Base-by-base conservation (phyloP, 2,329 filamentous ascomycete species). In the Penicillium sp. region DNA sequence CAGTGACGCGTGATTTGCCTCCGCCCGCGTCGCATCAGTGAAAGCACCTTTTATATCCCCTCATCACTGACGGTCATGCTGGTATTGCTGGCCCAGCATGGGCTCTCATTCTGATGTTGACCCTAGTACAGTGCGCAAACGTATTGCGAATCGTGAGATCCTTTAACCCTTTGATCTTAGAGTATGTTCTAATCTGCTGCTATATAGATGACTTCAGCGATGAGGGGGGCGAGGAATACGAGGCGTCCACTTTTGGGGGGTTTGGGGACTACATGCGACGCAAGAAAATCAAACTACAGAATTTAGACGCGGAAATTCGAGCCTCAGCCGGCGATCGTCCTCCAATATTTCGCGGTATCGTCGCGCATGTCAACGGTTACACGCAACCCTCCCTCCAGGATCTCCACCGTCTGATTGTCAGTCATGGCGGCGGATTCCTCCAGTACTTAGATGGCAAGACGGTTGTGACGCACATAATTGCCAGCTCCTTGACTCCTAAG, bases 231-330 rank as follows among this genome's bases (percentile, higher is more conserved):
- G 92, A 97, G 50, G 95, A 98, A 68, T 98, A 98, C 68, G 84
- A 86, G 50, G 82, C 78, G 1, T 96, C 90, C 55, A 82, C 81
- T 45, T 98, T 97, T 69, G 89, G 89, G 24, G 92, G 91, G 7
- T 95, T 97, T 63, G 73, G 78, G 23, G 92, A 97, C 65, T 98
- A 97, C 70, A 95, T 96, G 67, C 81, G 91, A 43, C 85, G 91
- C 48, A 98, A 98, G 76, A 96, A 95, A 77, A 84, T 95, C 70
- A 98, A 98, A 67, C 79, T 98, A 3, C 93, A 97, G 70, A 98
- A 98, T 64, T 81, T 93, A 27, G 93, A 98, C 71, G 84, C 84
- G 7, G 82, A 95, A 46, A 76, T 95, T 39, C 84, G 92, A 50
- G 80, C 86, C 28, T 75, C 81, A 3, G 81, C 84, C 1, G 71